Evolutionary conservation across 2,329 filamentous ascomycete genomes (phyloP), one percentile per base, ranked within the genome.

Genomic region (Fusarium solani-melongenae): DNA sequence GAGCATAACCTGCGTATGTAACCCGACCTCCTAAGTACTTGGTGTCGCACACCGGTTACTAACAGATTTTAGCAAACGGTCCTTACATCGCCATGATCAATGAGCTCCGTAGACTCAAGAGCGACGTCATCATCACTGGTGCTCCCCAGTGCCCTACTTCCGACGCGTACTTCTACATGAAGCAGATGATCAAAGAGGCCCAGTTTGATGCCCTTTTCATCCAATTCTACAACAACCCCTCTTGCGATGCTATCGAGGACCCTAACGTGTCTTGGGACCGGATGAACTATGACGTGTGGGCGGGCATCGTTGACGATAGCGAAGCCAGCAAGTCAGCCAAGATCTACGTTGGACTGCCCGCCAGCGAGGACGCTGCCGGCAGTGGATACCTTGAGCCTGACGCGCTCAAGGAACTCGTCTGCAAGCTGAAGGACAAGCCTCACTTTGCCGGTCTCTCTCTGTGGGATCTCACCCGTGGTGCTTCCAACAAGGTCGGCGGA

Each of bases 181-280:
- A 80, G 62, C 77, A 80, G 7, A 76, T 86, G 70, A 83, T 87
- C 41, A 78, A 82, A 12, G 76, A 82, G 62, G 80, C 82, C 46
- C 76, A 82, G 51, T 84, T 88, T 69, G 83, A 85, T 29, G 80
- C 82, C 15, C 78, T 85, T 44, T 86, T 85, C 75, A 77, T 88
- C 59, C 86, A 87, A 79, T 88, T 87, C 78, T 87, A 86, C 80
- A 86, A 87, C 81, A 87, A 87, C 76, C 73, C 75, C 1, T 71
- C 57, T 22, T 86, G 84, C 73, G 81, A 84, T 51, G 77, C 80
- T 29, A 74, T 83, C 67, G 38, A 75, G 17, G 67, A 72, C 57
- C 81, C 81, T 68, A 66, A 70, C 14, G 62, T 78, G 10, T 80
- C 72, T 22, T 62, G 78, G 11, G 76, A 79, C 12, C 72, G 74